A percentile compares a stretch with the other conserved stretches of the same genome.
These are phyloP conservation scores for Eremochloa ophiuroides DNA, from an alignment of 176 grass and related monocot genomes.

Conservation along the genomic window DNA sequence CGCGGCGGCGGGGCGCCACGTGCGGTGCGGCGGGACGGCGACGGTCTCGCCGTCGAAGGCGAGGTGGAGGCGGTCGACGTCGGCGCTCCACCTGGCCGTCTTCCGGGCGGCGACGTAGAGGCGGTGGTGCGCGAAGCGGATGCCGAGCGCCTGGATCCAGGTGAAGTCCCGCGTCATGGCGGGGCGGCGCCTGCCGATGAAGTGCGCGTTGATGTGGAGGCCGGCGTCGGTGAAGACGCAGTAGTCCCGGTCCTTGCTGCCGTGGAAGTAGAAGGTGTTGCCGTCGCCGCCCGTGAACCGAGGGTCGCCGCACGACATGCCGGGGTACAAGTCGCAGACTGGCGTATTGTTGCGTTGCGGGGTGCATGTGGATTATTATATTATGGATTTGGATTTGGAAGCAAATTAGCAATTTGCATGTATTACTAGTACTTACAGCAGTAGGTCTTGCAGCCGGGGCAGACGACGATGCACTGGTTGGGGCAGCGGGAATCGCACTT, in stretches of 20 bases:
- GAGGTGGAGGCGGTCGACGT: conserved; percentile 29
- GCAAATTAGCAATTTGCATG: too few relatives aligned
- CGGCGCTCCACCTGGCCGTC: conserved; percentile 31
- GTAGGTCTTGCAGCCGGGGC: too few relatives aligned
- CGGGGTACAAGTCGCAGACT: too few relatives aligned
- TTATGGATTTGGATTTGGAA: too few relatives aligned
- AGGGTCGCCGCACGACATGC: conserved; percentile 50
- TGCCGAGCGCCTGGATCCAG: conserved; percentile 49
- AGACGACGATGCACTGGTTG: too few relatives aligned
- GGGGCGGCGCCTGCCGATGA: conserved; percentile 53
- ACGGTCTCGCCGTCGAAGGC: conserved; percentile 29
- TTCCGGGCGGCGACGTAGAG: conserved; percentile 36
- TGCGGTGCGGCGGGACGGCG: neutral
- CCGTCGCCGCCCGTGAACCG: conserved; percentile 72
- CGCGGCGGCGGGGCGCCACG: conserved; percentile 13
- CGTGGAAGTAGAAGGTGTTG: conserved; percentile 88
- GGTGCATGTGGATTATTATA: too few relatives aligned
- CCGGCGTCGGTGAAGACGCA: conserved; percentile 51
- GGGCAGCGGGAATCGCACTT: too few relatives aligned
- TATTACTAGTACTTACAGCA: too few relatives aligned
- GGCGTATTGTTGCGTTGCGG: too few relatives aligned
- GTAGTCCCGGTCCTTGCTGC: conserved; percentile 44
- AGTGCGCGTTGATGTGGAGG: conserved; percentile 73
- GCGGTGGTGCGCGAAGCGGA: conserved; percentile 47
- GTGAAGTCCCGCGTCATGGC: conserved; percentile 46